These are phyloP conservation scores for Gloeopeniophorella convolvens DNA, from an alignment of 768 basidiomycete species.

Conservation along the genomic window DNA sequence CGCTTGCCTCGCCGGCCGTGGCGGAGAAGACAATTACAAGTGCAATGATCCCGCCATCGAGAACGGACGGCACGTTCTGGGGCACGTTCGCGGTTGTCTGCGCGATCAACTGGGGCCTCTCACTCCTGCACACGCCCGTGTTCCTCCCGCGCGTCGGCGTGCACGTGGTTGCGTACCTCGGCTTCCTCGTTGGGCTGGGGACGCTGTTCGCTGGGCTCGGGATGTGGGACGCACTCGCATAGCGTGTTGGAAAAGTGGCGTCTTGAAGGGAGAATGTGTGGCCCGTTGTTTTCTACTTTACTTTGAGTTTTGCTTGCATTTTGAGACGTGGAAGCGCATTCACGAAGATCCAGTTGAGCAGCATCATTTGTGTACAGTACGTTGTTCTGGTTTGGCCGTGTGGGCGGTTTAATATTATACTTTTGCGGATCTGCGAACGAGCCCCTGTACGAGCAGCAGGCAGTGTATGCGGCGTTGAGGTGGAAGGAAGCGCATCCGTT, in stretches of 20 bases:
- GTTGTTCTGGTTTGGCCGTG: too few species aligned
- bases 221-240: conserved; percentile 67
- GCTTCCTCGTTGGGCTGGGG: conserved; percentile 58
- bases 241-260: too few species aligned
- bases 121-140: conserved; percentile 58
- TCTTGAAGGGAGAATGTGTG: too few species aligned
- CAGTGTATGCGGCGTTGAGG: too few species aligned
- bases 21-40: background rate
- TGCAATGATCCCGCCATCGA: conserved; percentile 18
- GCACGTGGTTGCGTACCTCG: conserved; percentile 69
- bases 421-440: too few species aligned
- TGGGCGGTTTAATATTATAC: too few species aligned
- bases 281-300: too few species aligned
- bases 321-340: too few species aligned
- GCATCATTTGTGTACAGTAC: background rate
- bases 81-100: conserved; percentile 27
- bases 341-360: background rate
- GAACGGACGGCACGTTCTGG: conserved; percentile 24
- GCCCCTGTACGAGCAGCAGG: too few species aligned
- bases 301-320: too few species aligned
- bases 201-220: conserved; percentile 68
- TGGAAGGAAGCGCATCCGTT: too few species aligned
- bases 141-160: conserved; percentile 69
- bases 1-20: conserved; percentile 27
- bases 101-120: conserved; percentile 42